Percentiles rank a stretch among this genome's conserved stretches.
phyloP scores from a whole-genome alignment of 2,329 filamentous ascomycete genomes.

The Cadophora sp. region DNA sequence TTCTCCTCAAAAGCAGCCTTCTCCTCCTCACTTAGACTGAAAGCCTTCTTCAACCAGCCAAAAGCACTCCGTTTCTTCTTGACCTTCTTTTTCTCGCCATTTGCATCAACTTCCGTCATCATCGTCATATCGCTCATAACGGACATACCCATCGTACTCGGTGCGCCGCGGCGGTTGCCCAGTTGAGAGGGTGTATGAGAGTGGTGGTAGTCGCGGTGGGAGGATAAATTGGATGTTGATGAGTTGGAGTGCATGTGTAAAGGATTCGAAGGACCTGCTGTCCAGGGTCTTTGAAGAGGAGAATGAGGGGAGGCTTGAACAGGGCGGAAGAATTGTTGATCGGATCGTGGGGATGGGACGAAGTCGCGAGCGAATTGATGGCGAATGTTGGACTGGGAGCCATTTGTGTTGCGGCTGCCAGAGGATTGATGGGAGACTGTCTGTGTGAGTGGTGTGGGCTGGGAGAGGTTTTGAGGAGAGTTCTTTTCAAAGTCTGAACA shows the following conservation, averaged over 20 bases:
- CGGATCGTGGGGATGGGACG: slow-evolving; percentile 52
- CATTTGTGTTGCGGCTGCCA: slow-evolving; percentile 11
- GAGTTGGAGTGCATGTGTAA: slow-evolving; percentile 44
- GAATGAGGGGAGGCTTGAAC: slow-evolving; percentile 69
- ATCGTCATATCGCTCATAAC: slow-evolving; percentile 60
- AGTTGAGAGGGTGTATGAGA: slow-evolving; percentile 33
- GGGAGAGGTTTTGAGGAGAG: slow-evolving; percentile 30
- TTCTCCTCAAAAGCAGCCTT: slow-evolving; percentile 64
- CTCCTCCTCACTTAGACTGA: slow-evolving; percentile 69
- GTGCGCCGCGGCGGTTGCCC: slow-evolving; percentile 40
- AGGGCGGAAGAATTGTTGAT: slow-evolving; percentile 65
- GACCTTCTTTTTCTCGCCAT: slow-evolving; percentile 47
- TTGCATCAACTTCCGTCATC: slow-evolving; percentile 46
- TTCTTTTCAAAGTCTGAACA: slow-evolving; percentile 44
- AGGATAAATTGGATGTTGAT: slow-evolving; percentile 57
- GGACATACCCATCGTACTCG: slow-evolving; percentile 50
- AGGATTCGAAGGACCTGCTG: slow-evolving; percentile 41
- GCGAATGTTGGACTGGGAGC: slow-evolving; percentile 22
- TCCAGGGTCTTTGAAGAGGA: slow-evolving; percentile 58
- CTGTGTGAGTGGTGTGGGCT: slow-evolving; percentile 23
- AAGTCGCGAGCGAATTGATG: slow-evolving; percentile 29
- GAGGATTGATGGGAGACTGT: slow-evolving; percentile 24
- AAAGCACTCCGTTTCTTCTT: slow-evolving; percentile 74
- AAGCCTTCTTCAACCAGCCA: slow-evolving; percentile 73
- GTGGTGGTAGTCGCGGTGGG: slow-evolving; percentile 19